These are phyloP conservation scores for Cyphellophora europaea DNA, from an alignment of 2,329 filamentous ascomycete species.

Conservation along the genomic window DNA sequence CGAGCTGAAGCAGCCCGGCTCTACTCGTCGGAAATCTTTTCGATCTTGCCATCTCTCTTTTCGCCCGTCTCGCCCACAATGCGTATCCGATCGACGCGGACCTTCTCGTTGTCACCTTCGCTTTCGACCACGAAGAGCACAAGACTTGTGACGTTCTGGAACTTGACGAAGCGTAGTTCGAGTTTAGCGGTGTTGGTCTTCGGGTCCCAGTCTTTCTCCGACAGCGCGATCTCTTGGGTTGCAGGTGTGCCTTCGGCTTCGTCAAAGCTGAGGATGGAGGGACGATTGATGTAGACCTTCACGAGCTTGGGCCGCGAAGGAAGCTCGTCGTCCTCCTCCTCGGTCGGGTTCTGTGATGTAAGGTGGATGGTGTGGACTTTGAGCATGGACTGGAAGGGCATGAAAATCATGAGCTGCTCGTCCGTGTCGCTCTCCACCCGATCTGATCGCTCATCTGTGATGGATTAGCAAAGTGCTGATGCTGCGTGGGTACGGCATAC, in stretches of 20 bases:
- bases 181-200: conserved; percentile 63
- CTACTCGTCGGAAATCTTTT: conserved; percentile 86
- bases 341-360: conserved; percentile 61
- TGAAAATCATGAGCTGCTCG: conserved; percentile 87
- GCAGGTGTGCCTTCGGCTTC: conserved; percentile 81
- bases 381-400: conserved; percentile 77
- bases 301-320: conserved; percentile 75
- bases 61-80: conserved; percentile 84
- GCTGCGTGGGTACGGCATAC: conserved; percentile 39
- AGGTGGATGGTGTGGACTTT: conserved; percentile 85
- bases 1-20: no score
- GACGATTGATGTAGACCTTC: conserved; percentile 77
- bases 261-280: conserved; percentile 87
- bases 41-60: conserved; percentile 85
- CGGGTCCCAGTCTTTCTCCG: conserved; percentile 67
- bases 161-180: conserved; percentile 83
- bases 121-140: conserved; percentile 85
- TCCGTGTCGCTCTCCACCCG: conserved; percentile 97
- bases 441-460: conserved; percentile 52
- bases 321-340: conserved; percentile 56
- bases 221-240: conserved; percentile 70
- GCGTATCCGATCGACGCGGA: conserved; percentile 53
- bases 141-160: conserved; percentile 83
- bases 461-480: conserved; percentile 44
- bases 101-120: conserved; percentile 72